Percentiles rank a stretch among this genome's conserved stretches.
These are phyloP conservation scores for Hansenula sp. DNA, from an alignment of 1,139 yeast species.

Conservation along the genomic window DNA sequence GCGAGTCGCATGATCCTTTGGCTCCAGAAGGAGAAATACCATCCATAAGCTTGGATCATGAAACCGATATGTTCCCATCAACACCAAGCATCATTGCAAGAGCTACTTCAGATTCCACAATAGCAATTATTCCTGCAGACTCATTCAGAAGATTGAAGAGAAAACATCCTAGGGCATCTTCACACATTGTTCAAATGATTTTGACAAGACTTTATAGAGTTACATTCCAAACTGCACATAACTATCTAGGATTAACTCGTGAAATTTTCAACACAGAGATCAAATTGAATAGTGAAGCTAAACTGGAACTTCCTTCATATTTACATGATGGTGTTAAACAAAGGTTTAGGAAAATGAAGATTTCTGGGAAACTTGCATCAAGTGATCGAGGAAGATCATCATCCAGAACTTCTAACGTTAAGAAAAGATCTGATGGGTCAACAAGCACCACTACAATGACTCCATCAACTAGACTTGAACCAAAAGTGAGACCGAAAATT, in stretches of 20 bases:
- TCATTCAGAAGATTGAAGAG: conserved; percentile 72
- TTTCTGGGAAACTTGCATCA: background rate
- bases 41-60: conserved; percentile 1
- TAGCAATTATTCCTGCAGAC: conserved; percentile 85
- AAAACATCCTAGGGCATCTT: conserved; percentile 83
- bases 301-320: conserved; percentile 57
- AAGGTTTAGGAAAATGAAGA: conserved; percentile 5
- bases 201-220: conserved; percentile 83
- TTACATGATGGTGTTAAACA: conserved; percentile 44
- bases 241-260: conserved; percentile 77
- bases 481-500: conserved; percentile 9
- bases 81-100: conserved; percentile 34
- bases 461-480: conserved; percentile 5
- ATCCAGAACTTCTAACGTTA: background rate
- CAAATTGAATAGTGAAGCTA: conserved; percentile 48
- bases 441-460: conserved; percentile 5
- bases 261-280: conserved; percentile 80
- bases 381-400: background rate
- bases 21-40: conserved; percentile 6
- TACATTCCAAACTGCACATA: conserved; percentile 85
- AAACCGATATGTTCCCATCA: background rate
- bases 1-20: background rate
- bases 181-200: conserved; percentile 92
- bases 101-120: conserved; percentile 58
- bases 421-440: conserved; percentile 3